phyloP scores from a whole-genome alignment of 208 protist genomes.

The Trichomonas vaginalis region DNA sequence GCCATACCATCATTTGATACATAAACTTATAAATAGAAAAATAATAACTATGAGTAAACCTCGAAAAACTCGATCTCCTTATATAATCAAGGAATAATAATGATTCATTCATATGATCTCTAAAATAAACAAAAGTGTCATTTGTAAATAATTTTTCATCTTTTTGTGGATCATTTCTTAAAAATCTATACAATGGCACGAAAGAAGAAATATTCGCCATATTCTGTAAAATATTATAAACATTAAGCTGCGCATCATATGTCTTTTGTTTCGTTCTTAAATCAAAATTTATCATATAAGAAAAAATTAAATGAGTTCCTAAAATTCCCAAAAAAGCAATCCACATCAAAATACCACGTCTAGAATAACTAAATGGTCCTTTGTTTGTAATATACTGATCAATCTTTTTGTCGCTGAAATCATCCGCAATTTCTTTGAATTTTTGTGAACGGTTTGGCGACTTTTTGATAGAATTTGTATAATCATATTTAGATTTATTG shows the following conservation, averaged over 20 bases:
- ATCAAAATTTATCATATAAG: background rate
- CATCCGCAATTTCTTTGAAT: background rate
- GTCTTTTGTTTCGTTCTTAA: background rate
- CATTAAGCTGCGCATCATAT: background rate
- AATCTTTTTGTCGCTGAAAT: background rate
- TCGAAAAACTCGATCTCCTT: background rate
- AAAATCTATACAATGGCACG: background rate
- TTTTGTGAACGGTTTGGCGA: background rate
- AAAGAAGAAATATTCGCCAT: background rate
- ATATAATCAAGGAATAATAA: background rate
- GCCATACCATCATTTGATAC: no score
- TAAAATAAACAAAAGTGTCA: background rate
- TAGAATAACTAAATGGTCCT: background rate
- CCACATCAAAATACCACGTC: background rate
- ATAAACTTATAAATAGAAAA: no score
- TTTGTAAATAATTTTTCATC: background rate
- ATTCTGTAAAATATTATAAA: background rate
- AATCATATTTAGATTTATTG: background rate
- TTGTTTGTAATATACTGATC: background rate
- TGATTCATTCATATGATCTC: background rate
- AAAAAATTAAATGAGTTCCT: background rate
- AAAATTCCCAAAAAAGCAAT: background rate
- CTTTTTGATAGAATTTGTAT: background rate
- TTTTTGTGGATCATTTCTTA: background rate
- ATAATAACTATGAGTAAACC: background rate